These are phyloP conservation scores for Telopea speciosissima DNA, from an alignment of 177 flowering plant species.

Conservation along the genomic window DNA sequence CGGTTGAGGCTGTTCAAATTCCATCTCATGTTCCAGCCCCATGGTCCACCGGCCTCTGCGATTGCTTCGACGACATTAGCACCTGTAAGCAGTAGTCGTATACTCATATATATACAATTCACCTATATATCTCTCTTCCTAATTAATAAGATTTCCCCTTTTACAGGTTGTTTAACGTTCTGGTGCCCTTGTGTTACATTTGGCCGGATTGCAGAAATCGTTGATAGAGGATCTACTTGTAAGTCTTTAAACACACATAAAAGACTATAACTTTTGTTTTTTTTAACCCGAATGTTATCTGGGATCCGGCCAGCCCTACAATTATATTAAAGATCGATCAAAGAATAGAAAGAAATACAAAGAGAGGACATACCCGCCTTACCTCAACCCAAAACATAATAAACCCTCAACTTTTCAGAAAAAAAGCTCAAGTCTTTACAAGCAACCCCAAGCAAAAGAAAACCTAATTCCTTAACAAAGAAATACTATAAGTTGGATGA, in stretches of 20 bases:
- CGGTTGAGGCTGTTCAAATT: not conserved
- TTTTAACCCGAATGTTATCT: too few relatives aligned
- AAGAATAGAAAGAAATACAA: too few relatives aligned
- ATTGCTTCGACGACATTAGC: constrained; percentile 25
- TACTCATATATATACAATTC: not conserved
- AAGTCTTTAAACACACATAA: constrained; percentile 13
- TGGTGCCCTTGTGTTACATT: constrained; percentile 62
- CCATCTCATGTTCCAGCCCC: constrained; percentile 13
- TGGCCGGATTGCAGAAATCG: constrained; percentile 41
- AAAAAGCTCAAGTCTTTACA: too few relatives aligned
- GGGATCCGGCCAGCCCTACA: too few relatives aligned
- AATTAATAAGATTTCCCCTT: not conserved
- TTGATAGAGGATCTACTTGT: constrained; percentile 43
- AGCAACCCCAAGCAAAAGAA: too few relatives aligned
- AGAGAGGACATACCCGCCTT: too few relatives aligned
- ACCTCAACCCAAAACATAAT: too few relatives aligned
- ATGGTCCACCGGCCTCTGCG: constrained; percentile 50
- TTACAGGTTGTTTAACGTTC: constrained; percentile 41
- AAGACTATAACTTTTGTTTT: too few relatives aligned
- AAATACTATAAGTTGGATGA: too few relatives aligned
- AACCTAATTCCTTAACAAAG: too few relatives aligned
- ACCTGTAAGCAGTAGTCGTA: constrained; percentile 23
- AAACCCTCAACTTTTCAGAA: too few relatives aligned
- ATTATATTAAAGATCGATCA: too few relatives aligned
- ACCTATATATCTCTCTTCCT: not conserved